Evolutionary conservation across 805 yeast species (phyloP), one percentile per base, ranked within the genome.

Genomic region (Scheffersomyces ergatensis): DNA sequence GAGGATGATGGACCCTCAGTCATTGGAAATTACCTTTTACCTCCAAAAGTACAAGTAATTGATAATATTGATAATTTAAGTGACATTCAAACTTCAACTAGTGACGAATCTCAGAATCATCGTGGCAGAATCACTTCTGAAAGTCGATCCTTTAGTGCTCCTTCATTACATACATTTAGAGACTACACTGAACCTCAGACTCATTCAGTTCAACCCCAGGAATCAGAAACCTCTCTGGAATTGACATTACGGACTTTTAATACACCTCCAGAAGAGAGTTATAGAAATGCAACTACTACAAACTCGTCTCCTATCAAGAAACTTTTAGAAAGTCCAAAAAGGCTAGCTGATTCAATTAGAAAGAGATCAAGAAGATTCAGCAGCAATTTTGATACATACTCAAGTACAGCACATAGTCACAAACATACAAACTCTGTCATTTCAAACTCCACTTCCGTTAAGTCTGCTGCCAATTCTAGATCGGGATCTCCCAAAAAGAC

Each of bases 131-230:
- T 42, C 42, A 34, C 48, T 18, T 42, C 50, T 11, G 57, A 55
- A 60, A 52, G 48, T 42, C 37, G 65, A 16, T 60, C 70, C 2
- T 49, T 49, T 34, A 62, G 70, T 48, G 74, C 73, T 3, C 74
- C 74, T 8, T 66, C 74, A 3, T 54, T 67, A 33, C 68, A 67
- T 42, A 67, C 73, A 3, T 67, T 55, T 46, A 54, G 72, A 32
- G 18, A 29, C 15, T 14, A 29, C 13, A 18, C 18, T 14, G 8
- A 29, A 29, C 18, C 36, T 45, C 23, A 32, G 17, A 32, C 9
- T 13, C 9, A 7, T 7, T 9, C 24, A 6, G 33, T 18, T 20
- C 19, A 7, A 21, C 20, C 29, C 13, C 29, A 8, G 16, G 39
- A 12, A 45, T 40, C 39, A 34, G 40, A 31, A 15, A 21, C 23